These are phyloP conservation scores for Fusarium sp. DNA, from an alignment of 2,329 filamentous ascomycete species.

Conservation along the genomic window DNA sequence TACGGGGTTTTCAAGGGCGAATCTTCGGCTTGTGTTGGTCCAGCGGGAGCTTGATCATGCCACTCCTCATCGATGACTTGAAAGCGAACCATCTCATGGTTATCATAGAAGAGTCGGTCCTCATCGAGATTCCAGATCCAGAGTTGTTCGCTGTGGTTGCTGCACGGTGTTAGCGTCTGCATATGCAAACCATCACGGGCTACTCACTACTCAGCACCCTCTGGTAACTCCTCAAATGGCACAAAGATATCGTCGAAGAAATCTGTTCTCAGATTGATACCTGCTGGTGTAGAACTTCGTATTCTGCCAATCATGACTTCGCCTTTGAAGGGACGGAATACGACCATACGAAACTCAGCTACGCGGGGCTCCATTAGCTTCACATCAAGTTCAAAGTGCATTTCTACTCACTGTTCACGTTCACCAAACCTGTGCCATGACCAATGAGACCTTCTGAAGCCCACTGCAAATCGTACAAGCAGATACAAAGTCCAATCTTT, in stretches of 20 bases:
- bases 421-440: slow-evolving; percentile 89
- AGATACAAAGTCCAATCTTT: slow-evolving; percentile 92
- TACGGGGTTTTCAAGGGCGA: slow-evolving; percentile 74
- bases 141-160: slow-evolving; percentile 77
- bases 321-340: slow-evolving; percentile 95
- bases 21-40: slow-evolving; percentile 70
- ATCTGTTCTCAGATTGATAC: slow-evolving; percentile 82
- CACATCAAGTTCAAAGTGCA: neutral
- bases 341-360: slow-evolving; percentile 90
- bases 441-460: slow-evolving; percentile 94
- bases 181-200: no score
- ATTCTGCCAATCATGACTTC: slow-evolving; percentile 91
- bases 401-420: slow-evolving; percentile 80
- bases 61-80: slow-evolving; percentile 88
- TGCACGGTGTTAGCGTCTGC: slow-evolving; percentile 46
- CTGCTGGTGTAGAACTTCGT: slow-evolving; percentile 74
- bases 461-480: slow-evolving; percentile 89
- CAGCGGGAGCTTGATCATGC: slow-evolving; percentile 84
- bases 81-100: slow-evolving; percentile 87
- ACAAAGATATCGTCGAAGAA: slow-evolving; percentile 96
- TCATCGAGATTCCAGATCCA: slow-evolving; percentile 87
- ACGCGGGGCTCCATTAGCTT: slow-evolving; percentile 4
- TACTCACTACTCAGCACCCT: slow-evolving; percentile 76
- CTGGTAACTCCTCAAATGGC: slow-evolving; percentile 76
- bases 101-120: slow-evolving; percentile 84